Base-by-base conservation (phyloP, 257 asterid species). In the Nyctanthes arbortristis region DNA sequence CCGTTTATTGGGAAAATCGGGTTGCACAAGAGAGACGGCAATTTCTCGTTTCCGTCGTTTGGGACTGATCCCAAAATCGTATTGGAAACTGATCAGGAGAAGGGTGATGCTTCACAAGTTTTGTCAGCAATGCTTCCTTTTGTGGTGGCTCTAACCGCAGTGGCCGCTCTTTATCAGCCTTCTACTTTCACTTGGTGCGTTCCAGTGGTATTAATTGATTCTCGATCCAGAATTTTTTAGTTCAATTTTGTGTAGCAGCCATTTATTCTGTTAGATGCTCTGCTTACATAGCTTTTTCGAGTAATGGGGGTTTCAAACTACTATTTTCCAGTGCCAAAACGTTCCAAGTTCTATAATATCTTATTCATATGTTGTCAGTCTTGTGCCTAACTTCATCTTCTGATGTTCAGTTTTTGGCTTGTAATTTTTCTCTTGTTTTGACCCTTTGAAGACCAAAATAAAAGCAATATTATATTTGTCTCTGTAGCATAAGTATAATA, bases 131-230 rank as follows among this genome's bases (percentile, higher is more conserved):
- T 91, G 84, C 93, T 91, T 33, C 99, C 97, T 11, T 87, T 91
- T 72, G 97, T 91, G 59, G 97, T 94, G 63, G 95, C 90, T 32
- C 79, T 89, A 22, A 94, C 97, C n/a, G 95, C 96, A 2, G 80
- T 87, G 39, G 85, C 96, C 59, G 96, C 99, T 55, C 97, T 94
- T 56, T 80, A 86, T 63, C 87, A 84, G 70, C 97, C 99, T 67
- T 82, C 89, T n/a, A 91, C 96, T 66, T 94, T 91, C 77, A 86
- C 99, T 70, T 94, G 99, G 99, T 94, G 60, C 75, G 90, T 72
- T 54, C 9, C 49, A 25, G 73, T 65, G 8, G 76, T 49, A 9
- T 49, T 14, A 4, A 29, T 37, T 57, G 14, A 9, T 16, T 54
- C 45, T 32, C 16, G 14, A 1, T 34, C 11, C 52, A 7, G 12